Evolutionary conservation across 768 basidiomycete species (phyloP).

Genomic region (Russula sp.): DNA sequence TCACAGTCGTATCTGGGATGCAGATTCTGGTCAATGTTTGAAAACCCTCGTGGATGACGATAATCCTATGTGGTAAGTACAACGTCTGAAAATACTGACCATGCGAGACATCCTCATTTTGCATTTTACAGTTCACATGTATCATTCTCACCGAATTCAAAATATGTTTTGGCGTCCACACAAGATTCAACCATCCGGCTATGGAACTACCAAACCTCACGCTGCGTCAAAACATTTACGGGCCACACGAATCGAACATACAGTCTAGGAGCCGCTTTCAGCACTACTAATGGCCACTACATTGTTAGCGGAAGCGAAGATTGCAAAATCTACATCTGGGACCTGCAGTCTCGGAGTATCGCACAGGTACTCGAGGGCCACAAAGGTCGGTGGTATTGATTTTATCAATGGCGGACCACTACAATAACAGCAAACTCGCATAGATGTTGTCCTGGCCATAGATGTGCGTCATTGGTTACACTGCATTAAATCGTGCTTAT

Average conservation of each 20-base stretch:
- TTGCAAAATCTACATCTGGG: slow-evolving; percentile 84
- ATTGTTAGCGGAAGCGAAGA: slow-evolving; percentile 91
- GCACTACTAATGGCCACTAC: slow-evolving; percentile 57
- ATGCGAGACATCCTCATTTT: neutral
- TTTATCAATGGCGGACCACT: neutral
- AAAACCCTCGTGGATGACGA: slow-evolving; percentile 97
- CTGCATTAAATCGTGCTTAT: slow-evolving; percentile 16
- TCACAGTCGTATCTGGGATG: slow-evolving; percentile 92
- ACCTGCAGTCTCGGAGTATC: slow-evolving; percentile 76
- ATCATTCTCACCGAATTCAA: slow-evolving; percentile 88
- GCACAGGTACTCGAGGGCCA: slow-evolving; percentile 77
- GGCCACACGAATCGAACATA: slow-evolving; percentile 87
- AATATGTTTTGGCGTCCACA: slow-evolving; percentile 84
- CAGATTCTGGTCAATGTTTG: slow-evolving; percentile 94
- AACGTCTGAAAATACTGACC: neutral
- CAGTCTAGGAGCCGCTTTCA: slow-evolving; percentile 70
- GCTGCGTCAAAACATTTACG: slow-evolving; percentile 88
- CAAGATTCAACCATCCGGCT: slow-evolving; percentile 93
- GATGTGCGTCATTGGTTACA: slow-evolving; percentile 43
- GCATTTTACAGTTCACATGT: slow-evolving; percentile 66
- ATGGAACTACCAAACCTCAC: slow-evolving; percentile 91
- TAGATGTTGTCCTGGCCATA: slow-evolving; percentile 70
- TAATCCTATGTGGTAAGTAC: slow-evolving; percentile 79
- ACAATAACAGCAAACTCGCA: neutral
- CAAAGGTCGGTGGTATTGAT: slow-evolving; percentile 51